Percentiles rank a stretch among this genome's conserved stretches.
These are phyloP conservation scores for Cinnamomum chago DNA, from an alignment of 164 flowering plant genomes.

Conservation along the genomic window DNA sequence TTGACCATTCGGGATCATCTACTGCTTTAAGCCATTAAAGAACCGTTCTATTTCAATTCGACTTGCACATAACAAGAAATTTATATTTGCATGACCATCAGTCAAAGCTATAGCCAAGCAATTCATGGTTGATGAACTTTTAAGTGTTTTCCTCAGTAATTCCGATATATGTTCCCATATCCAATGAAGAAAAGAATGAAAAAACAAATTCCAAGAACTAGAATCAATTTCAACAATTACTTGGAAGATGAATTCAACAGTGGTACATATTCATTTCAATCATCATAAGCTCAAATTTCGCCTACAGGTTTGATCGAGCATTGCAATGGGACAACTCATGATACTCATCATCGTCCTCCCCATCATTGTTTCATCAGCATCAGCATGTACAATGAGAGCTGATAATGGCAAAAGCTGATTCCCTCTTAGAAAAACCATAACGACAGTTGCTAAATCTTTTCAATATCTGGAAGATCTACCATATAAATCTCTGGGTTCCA, in stretches of 20 bases:
- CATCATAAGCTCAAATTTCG: neutral
- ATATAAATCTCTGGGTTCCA: conserved; percentile 79
- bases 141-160: neutral
- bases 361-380: too few species aligned
- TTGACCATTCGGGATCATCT: too few species aligned
- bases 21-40: too few species aligned
- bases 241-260: neutral
- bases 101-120: neutral
- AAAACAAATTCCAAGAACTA: too few species aligned
- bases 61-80: too few species aligned
- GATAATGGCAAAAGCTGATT: too few species aligned
- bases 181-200: neutral
- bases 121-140: neutral
- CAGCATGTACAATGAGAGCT: too few species aligned
- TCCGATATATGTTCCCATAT: neutral
- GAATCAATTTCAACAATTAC: too few species aligned
- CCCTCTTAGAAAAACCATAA: neutral
- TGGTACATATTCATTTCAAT: too few species aligned
- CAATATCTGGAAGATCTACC: conserved; percentile 35
- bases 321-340: neutral
- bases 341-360: too few species aligned
- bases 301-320: neutral
- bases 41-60: too few species aligned
- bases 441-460: neutral
- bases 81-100: neutral